phyloP scores from a whole-genome alignment of 2,329 filamentous ascomycete species.

The Chalara sp. region DNA sequence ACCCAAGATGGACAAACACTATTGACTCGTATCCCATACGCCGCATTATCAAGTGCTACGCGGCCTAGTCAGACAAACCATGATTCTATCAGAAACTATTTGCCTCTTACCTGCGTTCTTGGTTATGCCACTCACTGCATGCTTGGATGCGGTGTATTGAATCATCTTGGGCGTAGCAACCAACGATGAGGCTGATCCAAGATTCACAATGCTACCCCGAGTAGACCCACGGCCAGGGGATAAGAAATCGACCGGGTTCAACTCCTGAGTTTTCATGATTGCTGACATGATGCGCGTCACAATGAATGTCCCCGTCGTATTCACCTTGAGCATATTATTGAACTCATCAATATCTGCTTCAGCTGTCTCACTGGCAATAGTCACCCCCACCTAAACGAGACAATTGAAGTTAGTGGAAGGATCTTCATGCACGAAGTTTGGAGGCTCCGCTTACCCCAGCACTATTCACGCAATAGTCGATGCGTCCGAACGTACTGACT shows the following conservation, averaged over 20 bases:
- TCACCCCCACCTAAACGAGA: constrained; percentile 3
- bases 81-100: background rate
- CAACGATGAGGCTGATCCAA: constrained; percentile 7
- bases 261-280: constrained; percentile 6
- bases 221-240: background rate
- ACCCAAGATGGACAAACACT: constrained; percentile 10
- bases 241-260: background rate
- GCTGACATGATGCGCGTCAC: background rate
- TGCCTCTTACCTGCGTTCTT: constrained; percentile 5
- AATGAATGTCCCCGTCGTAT: constrained; percentile 6
- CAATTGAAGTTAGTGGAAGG: no score
- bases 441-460: constrained; percentile 5
- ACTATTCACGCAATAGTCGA: constrained; percentile 10
- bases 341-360: constrained; percentile 7
- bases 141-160: constrained; percentile 10
- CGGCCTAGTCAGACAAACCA: background rate
- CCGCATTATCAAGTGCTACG: constrained; percentile 9
- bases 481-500: constrained; percentile 2
- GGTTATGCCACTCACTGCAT: constrained; percentile 8
- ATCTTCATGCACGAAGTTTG: no score
- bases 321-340: constrained; percentile 1
- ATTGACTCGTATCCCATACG: constrained; percentile 10
- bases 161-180: constrained; percentile 4
- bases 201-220: constrained; percentile 8
- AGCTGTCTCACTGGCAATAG: background rate